Base-by-base conservation (phyloP, 345 rosid species). In the thale cress (Arabidopsis thaliana) region DNA sequence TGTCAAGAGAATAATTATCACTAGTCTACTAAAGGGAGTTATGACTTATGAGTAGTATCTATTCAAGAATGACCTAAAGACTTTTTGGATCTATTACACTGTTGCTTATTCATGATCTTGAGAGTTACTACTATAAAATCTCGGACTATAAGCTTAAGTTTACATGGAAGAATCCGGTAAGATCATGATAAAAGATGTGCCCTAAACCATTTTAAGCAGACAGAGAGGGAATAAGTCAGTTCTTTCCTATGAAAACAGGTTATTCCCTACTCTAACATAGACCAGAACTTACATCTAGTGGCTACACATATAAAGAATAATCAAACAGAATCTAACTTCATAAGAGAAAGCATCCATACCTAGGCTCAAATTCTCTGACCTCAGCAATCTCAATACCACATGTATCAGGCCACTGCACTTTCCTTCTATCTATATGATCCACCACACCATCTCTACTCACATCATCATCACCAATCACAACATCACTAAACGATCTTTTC, bases 371-470 rank as follows among this genome's bases (percentile, higher is more conserved):
- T 83, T 93, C 99, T 82, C 87, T 84, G 80, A 93, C 84, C 80
- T 96, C 94, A 51, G 74, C 89, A 61, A 96, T 93, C 78, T 91
- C 98, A 74, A 82, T 87, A 24, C 99, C 98, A 75, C 91, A 84
- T 20, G 84, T 84, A 80, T 96, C 98, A 10, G 90, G 87, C 99
- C 99, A 96, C 78, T 88, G 98, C 72, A 96, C 98, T 90, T 86
- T 96, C 79, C 95, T 87, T 80, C 83, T 82, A 22, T 82, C 95
- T 22, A 65, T 62, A 63, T 86, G 85, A 66, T 83, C 87, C 65
- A 85, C 55, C 66, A 73, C 64, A 48, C 77, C 69, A 4, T 71
- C 81, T 67, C 84, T 81, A 77, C 73, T 86, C 59, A 79, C 91
- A 76, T 65, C 65, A 78, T 60, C 89, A 79, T 59, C 86, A 74